Percentiles rank a stretch among this genome's conserved stretches.
Conservation (phyloP, 306 rosid genomes). For the Alnus glutinosa region DNA sequence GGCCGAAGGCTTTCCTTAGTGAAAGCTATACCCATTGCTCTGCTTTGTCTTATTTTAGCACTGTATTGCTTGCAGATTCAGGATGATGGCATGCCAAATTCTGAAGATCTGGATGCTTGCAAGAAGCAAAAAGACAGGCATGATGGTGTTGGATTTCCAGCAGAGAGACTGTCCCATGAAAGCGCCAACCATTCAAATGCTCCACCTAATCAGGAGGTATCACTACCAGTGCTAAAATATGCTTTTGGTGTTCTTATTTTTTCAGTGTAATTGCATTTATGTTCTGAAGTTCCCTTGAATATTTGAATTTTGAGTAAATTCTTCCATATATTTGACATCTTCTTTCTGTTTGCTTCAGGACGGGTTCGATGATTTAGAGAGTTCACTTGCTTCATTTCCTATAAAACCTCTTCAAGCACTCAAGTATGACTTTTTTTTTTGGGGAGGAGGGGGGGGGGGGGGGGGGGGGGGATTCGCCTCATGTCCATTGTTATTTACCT, state of each 20-base stretch:
- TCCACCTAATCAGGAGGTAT: constrained; percentile 61
- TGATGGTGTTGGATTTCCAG: constrained; percentile 48
- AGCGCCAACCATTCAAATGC: constrained; percentile 52
- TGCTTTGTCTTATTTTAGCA: constrained; percentile 24
- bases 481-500: neutral
- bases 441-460: too few relatives aligned
- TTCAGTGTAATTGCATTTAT: neutral
- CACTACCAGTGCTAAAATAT: constrained; percentile 23
- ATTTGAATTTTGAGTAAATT: constrained; percentile 20
- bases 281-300: constrained; percentile 14
- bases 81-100: constrained; percentile 60
- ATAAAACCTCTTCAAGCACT: constrained; percentile 85
- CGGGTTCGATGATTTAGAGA: constrained; percentile 71
- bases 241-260: neutral
- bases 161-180: constrained; percentile 40
- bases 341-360: constrained; percentile 58
- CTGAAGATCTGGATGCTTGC: constrained; percentile 50
- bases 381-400: constrained; percentile 87
- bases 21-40: neutral
- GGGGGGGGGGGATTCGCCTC: neutral
- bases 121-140: constrained; percentile 44
- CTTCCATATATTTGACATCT: constrained; percentile 19
- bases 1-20: neutral
- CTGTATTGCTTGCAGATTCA: constrained; percentile 65
- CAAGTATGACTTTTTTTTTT: constrained; percentile 53